These are phyloP conservation scores for Clarireedia paspali DNA, from an alignment of 2,329 filamentous ascomycete genomes.

Conservation along the genomic window DNA sequence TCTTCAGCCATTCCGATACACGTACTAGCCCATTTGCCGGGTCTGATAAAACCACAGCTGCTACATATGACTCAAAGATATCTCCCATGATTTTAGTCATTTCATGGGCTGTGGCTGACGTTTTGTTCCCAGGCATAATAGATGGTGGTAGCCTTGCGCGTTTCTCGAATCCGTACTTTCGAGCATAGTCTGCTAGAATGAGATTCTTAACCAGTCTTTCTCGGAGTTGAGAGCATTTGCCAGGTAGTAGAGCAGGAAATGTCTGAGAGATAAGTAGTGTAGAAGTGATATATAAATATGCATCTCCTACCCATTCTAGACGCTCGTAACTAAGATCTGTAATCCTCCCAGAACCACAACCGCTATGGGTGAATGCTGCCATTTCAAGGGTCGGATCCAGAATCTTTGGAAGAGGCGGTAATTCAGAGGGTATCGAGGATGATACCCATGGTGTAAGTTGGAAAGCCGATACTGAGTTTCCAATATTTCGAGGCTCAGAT, in stretches of 20 bases:
- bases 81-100: constrained; percentile 72
- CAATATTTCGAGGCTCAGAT: background rate
- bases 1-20: constrained; percentile 63
- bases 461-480: background rate
- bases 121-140: background rate
- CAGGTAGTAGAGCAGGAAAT: constrained; percentile 57
- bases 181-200: constrained; percentile 63
- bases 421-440: constrained; percentile 38
- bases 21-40: constrained; percentile 51
- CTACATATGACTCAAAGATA: constrained; percentile 86
- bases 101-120: constrained; percentile 35
- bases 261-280: constrained; percentile 67
- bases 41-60: constrained; percentile 65
- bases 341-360: constrained; percentile 13
- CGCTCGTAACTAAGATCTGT: constrained; percentile 58
- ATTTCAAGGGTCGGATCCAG: constrained; percentile 50
- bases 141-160: constrained; percentile 42
- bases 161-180: constrained; percentile 62
- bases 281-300: constrained; percentile 72
- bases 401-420: constrained; percentile 56
- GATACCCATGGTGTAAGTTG: constrained; percentile 41
- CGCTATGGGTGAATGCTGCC: constrained; percentile 58
- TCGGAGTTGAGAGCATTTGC: constrained; percentile 66
- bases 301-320: constrained; percentile 84
- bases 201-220: constrained; percentile 76